Evolutionary conservation across 106 monocot genomes (phyloP).

Genomic region (Acanthochlamys bracteata): DNA sequence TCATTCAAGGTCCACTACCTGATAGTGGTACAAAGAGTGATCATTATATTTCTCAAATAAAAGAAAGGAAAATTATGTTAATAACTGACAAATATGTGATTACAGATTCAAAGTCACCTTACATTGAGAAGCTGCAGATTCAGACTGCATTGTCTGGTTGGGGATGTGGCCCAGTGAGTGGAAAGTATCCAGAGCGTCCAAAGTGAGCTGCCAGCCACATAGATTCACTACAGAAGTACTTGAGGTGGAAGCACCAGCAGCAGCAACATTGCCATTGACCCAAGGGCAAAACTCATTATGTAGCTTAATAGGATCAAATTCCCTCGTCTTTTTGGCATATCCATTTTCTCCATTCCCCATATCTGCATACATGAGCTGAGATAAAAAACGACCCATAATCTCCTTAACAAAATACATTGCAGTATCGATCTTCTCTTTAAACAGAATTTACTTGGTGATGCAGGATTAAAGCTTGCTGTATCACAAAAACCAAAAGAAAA

Average conservation of each 20-base stretch:
- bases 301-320: slow-evolving; percentile 84
- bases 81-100: too few species aligned
- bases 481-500: too few species aligned
- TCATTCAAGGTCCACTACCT: too few species aligned
- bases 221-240: slow-evolving; percentile 26
- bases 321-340: slow-evolving; percentile 38
- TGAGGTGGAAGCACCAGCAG: slow-evolving; percentile 61
- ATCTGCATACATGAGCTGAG: background rate
- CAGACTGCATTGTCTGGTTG: slow-evolving; percentile 72
- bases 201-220: slow-evolving; percentile 89
- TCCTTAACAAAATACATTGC: background rate
- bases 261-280: slow-evolving; percentile 91
- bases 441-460: too few species aligned
- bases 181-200: slow-evolving; percentile 81
- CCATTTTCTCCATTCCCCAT: slow-evolving; percentile 70
- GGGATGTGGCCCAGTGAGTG: slow-evolving; percentile 59
- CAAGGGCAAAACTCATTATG: slow-evolving; percentile 81
- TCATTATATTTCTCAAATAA: too few species aligned
- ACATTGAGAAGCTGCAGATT: slow-evolving; percentile 92
- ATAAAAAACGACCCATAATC: background rate
- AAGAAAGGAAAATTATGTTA: too few species aligned
- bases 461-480: too few species aligned
- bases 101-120: slow-evolving; percentile 30
- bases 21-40: too few species aligned
- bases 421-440: too few species aligned